Evolutionary conservation across 2,329 filamentous ascomycete genomes (phyloP), one percentile per base, ranked within the genome.

Genomic region (Ophiostoma fasciatum): DNA sequence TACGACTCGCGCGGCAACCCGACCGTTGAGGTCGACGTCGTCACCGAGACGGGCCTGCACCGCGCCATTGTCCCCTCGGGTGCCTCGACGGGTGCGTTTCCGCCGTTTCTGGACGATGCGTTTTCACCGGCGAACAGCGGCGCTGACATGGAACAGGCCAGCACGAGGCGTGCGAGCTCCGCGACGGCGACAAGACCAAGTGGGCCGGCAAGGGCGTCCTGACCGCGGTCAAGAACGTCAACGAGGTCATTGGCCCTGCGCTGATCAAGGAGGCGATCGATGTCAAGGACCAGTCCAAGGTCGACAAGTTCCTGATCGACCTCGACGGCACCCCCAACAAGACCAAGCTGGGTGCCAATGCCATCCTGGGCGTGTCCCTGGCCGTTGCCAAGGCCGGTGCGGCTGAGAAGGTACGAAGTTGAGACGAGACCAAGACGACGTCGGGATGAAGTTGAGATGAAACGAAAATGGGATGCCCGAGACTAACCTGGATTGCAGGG

Each of bases 1-100:
- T 98, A 88, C 76, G 90, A 98, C 75, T 96, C 90, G 62, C 88
- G 90, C 59, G 75, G 75, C 60, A 98, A 98, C 78, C 90, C 90
- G 56, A 98, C 90, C 59, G 88, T 94, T 57, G 88, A 96, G 74
- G 88, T 96, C 55, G 88, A 94, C 61, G 76, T 94, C 52, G 81
- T 93, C 66, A 94, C 87, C 52, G 84, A 93, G 69, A 92, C 82
- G 53, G 88, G 88, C 57, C 78, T 96, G 46, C 87, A 94, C 77
- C 85, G 88, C 58, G 87, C 88, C 60, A 94, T 94, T 59, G 88
- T 96, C 46, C 88, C 88, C 54, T 94, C 87, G 48, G 88, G 88
- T 61, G 88, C 88, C 55, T 94, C 88, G 52, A 94, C 87, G 54
- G 85, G 81, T 87, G 61, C 57, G 77, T 70, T 37, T 41, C 39